Percentiles rank a stretch among this genome's conserved stretches.
Conservation (phyloP, 1,284 basidiomycete genomes). For the Trichosporon coremiiforme region DNA sequence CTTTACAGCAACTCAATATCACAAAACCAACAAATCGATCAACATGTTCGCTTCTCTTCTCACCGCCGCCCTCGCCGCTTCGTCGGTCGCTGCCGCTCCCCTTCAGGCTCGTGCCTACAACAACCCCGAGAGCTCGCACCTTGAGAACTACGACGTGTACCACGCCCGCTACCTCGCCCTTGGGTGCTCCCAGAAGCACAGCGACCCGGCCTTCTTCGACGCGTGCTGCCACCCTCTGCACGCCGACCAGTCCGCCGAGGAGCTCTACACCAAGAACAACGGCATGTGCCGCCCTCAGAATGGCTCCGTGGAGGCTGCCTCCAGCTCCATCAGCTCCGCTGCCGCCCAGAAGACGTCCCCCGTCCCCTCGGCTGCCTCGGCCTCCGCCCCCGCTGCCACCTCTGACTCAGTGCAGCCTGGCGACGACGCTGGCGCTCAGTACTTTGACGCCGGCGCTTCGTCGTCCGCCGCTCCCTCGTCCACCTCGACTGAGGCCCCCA, state of each 20-base stretch:
- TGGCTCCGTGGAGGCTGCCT: too few relatives aligned
- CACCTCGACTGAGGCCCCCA: slow-evolving; percentile 28
- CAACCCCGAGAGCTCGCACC: slow-evolving; percentile 36
- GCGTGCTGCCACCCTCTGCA: slow-evolving; percentile 64
- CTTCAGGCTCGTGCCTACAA: slow-evolving; percentile 59
- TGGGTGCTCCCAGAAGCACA: slow-evolving; percentile 62
- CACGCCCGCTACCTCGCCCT: slow-evolving; percentile 67
- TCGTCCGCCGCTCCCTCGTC: slow-evolving; percentile 30
- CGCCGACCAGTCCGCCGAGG: slow-evolving; percentile 50
- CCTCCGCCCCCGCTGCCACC: slow-evolving; percentile 16
- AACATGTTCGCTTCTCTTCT: slow-evolving; percentile 56
- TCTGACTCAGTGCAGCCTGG: slow-evolving; percentile 26
- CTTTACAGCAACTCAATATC: slow-evolving; percentile 9
- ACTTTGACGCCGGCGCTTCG: slow-evolving; percentile 22
- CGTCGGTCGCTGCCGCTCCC: slow-evolving; percentile 59
- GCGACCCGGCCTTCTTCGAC: slow-evolving; percentile 63
- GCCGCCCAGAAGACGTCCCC: too few relatives aligned
- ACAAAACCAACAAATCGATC: slow-evolving; percentile 24
- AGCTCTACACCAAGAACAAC: slow-evolving; percentile 40
- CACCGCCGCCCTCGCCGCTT: slow-evolving; percentile 61
- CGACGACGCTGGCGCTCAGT: slow-evolving; percentile 32
- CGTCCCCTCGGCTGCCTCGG: background rate
- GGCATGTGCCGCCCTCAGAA: slow-evolving; percentile 55
- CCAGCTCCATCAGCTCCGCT: too few relatives aligned
- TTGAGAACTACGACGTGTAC: slow-evolving; percentile 65